phyloP scores from a whole-genome alignment of 2,329 filamentous ascomycete species.

The Neofusicoccum ribis region DNA sequence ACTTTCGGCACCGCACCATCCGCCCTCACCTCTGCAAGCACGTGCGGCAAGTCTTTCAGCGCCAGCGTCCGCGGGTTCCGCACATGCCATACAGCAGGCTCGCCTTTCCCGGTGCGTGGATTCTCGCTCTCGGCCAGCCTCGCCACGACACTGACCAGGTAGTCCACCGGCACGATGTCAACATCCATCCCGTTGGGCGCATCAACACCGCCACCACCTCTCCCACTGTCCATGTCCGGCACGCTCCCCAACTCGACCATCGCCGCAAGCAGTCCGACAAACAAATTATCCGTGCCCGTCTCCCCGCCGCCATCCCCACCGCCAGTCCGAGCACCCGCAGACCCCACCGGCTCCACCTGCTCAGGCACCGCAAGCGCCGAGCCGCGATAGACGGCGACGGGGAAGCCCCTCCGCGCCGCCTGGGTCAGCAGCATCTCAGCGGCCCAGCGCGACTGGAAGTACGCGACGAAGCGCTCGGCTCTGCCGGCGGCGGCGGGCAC shows the following conservation, averaged over 20 bases:
- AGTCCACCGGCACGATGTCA: not conserved
- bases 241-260: not conserved
- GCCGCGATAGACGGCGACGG: slow-evolving; percentile 6
- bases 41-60: not conserved
- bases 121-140: not conserved
- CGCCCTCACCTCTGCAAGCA: not conserved
- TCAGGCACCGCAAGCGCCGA: not conserved
- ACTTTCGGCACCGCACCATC: not conserved
- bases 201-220: not conserved
- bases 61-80: not conserved
- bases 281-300: not conserved
- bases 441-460: slow-evolving; percentile 16
- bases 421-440: not conserved
- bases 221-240: not conserved
- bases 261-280: not conserved
- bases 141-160: not conserved
- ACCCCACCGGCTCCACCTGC: too few species aligned
- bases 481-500: not conserved
- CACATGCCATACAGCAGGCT: not conserved
- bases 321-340: not conserved
- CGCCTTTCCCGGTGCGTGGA: not conserved
- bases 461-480: not conserved
- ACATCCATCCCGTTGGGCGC: not conserved
- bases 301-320: not conserved
- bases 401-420: not conserved